These are phyloP conservation scores for Suhomyces ambrosiae DNA, from an alignment of 1,139 yeast genomes.

Conservation along the genomic window DNA sequence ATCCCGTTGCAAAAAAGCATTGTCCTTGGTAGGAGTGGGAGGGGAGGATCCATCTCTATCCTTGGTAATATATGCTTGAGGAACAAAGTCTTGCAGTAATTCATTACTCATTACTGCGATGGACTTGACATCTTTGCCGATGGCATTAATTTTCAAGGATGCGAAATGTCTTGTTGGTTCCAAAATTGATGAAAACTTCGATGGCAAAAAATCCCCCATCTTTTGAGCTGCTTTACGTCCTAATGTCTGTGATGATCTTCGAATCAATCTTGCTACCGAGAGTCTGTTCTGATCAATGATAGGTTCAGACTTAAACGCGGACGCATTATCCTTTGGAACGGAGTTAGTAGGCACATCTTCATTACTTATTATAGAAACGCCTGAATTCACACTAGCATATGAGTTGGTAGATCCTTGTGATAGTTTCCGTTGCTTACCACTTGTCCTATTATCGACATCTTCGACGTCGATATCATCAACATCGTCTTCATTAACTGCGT, in stretches of 20 bases:
- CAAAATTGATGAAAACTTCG: constrained; percentile 78
- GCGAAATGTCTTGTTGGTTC: constrained; percentile 97
- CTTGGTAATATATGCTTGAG: constrained; percentile 34
- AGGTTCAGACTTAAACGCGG: constrained; percentile 50
- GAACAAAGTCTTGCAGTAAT: constrained; percentile 40
- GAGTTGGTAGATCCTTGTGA: constrained; percentile 47
- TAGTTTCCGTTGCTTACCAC: constrained; percentile 37
- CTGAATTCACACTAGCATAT: constrained; percentile 39
- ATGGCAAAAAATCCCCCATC: constrained; percentile 85
- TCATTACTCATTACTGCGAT: constrained; percentile 59
- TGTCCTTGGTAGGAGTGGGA: constrained; percentile 15
- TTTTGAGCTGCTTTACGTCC: constrained; percentile 84
- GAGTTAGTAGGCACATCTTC: constrained; percentile 25
- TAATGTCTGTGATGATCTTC: constrained; percentile 57
- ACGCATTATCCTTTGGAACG: constrained; percentile 6
- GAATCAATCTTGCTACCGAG: constrained; percentile 69
- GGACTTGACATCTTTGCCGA: constrained; percentile 60
- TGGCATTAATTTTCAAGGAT: constrained; percentile 76
- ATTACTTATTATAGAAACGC: constrained; percentile 23
- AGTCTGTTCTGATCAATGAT: constrained; percentile 68
- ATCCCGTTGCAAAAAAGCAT: constrained; percentile 9
- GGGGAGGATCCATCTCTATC: constrained; percentile 15
- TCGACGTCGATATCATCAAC: constrained; percentile 32
- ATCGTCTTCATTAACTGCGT: constrained; percentile 29
- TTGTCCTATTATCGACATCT: constrained; percentile 29